phyloP scores from a whole-genome alignment of 768 basidiomycete species.

The Mrakia frigida region DNA sequence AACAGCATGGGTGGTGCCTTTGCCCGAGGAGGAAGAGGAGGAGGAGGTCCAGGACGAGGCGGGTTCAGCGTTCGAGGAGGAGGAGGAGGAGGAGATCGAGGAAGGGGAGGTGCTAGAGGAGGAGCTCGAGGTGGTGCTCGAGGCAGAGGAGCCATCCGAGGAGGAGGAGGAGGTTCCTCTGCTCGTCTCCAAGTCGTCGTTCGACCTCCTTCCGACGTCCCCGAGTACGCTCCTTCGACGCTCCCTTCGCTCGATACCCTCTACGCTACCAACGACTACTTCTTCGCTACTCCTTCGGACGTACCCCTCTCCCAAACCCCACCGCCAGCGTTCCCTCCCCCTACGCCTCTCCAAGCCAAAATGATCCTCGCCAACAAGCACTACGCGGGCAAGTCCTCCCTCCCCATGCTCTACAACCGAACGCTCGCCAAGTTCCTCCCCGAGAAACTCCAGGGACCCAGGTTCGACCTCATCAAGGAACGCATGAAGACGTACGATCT shows the following conservation, averaged over 20 bases:
- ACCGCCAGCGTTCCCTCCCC: not conserved
- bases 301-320: not conserved
- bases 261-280: constrained; percentile 3
- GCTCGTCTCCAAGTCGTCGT: not conserved
- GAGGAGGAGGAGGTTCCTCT: not conserved
- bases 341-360: not conserved
- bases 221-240: not conserved
- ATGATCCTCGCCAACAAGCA: not conserved
- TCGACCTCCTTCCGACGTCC: not conserved
- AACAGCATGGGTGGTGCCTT: not conserved
- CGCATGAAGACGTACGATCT: not conserved
- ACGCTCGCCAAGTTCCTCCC: not conserved
- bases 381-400: not conserved
- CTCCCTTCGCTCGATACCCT: not conserved
- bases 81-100: not conserved
- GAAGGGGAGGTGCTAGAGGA: not conserved
- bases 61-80: not conserved
- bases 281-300: not conserved
- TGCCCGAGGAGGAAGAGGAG: not conserved
- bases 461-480: not conserved
- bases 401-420: not conserved
- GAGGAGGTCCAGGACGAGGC: not conserved
- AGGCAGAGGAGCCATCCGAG: not conserved
- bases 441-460: not conserved
- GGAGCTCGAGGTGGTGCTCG: not conserved